Conservation (phyloP, 2,329 filamentous ascomycete species). For the Tolypocladium sp. region DNA sequence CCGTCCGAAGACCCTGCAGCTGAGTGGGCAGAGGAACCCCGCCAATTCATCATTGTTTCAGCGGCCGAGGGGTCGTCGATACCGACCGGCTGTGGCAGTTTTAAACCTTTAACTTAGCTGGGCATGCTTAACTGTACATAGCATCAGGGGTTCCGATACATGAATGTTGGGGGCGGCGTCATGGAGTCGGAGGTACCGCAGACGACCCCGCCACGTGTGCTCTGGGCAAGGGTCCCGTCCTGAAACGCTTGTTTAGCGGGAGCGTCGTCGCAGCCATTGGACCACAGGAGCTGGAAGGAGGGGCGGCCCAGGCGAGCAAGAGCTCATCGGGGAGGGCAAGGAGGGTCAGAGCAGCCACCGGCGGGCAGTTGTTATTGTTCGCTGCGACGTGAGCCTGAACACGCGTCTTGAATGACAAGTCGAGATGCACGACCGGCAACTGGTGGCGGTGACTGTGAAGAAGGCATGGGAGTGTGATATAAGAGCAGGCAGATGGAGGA, state of each 20-base stretch:
- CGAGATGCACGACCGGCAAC: not conserved
- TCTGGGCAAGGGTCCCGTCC: not conserved
- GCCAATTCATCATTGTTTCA: not conserved
- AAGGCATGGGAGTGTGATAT: not conserved
- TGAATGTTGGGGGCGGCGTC: not conserved
- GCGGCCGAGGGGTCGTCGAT: not conserved
- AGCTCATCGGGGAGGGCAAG: not conserved
- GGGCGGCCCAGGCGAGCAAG: not conserved
- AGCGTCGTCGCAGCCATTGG: not conserved
- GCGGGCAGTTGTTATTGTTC: not conserved
- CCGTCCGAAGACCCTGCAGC: not conserved
- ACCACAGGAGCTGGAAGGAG: not conserved
- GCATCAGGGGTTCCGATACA: not conserved
- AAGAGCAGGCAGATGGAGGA: not conserved
- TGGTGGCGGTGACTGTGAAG: not conserved
- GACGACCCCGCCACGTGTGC: not conserved
- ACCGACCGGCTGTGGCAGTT: not conserved
- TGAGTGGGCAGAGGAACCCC: not conserved
- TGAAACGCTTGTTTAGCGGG: not conserved
- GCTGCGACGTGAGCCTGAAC: no score
- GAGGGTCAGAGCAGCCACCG: not conserved
- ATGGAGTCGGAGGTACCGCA: not conserved
- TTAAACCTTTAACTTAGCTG: not conserved
- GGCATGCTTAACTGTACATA: not conserved
- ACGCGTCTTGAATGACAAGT: not conserved